Conservation (phyloP, 139 green algal species). For the Haematococcus lacustris region DNA sequence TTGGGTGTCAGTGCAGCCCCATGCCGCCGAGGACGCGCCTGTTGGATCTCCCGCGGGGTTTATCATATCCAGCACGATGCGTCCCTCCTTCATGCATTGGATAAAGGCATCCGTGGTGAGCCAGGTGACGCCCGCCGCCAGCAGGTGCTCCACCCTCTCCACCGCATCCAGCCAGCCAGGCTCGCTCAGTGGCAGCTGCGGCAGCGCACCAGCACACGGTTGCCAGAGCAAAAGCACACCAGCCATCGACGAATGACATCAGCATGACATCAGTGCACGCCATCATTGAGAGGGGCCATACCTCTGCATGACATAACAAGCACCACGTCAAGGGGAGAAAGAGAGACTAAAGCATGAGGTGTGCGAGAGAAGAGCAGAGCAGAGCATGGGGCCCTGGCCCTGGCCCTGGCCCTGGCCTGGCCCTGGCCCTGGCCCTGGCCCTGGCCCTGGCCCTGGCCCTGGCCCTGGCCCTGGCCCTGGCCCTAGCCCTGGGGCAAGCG, state of each 20-base stretch:
- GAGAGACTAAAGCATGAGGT: background rate
- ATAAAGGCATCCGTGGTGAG: slow-evolving; percentile 2
- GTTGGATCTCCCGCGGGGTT: background rate
- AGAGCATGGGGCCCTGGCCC: background rate
- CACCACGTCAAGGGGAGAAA: background rate
- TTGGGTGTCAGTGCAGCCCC: too few species aligned
- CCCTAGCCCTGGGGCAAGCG: too few species aligned
- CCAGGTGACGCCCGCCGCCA: background rate
- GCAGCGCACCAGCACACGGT: background rate
- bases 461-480: too few species aligned
- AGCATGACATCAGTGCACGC: background rate
- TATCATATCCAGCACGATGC: background rate
- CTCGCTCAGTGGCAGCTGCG: slow-evolving; percentile 5
- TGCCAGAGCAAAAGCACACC: too few species aligned
- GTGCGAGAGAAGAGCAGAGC: background rate
- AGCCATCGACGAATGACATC: background rate
- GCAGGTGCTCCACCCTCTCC: background rate
- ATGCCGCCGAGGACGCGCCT: background rate
- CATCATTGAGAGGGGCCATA: background rate
- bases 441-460: too few species aligned
- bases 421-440: too few species aligned
- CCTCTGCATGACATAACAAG: background rate
- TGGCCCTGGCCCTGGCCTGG: too few species aligned
- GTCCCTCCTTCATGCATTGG: background rate
- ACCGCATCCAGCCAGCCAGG: background rate